Conservation (phyloP, 371 early-diverging fungal species). For the Actinomortierella wolfii region DNA sequence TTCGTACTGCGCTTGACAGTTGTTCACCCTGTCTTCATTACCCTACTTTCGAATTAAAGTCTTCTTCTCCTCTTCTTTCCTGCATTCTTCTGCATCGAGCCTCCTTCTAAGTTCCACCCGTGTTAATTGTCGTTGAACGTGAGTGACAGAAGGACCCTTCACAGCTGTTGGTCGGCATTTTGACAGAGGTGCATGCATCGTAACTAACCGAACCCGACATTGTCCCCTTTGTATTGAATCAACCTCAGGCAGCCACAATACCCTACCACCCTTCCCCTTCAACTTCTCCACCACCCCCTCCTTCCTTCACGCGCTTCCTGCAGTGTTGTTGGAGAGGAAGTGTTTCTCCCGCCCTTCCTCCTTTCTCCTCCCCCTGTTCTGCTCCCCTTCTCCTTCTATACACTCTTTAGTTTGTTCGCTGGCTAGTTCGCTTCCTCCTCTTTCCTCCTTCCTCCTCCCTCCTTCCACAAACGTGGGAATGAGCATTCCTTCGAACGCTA, state of each 20-base stretch:
- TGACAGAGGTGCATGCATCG: too few relatives aligned
- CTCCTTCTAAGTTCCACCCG: too few relatives aligned
- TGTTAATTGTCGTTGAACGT: too few relatives aligned
- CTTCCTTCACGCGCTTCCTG: neutral
- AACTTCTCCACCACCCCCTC: neutral
- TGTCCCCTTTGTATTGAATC: neutral
- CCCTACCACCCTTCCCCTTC: neutral
- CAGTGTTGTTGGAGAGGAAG: neutral
- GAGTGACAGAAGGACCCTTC: too few relatives aligned
- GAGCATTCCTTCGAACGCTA: too few relatives aligned
- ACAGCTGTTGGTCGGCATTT: too few relatives aligned
- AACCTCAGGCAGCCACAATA: neutral
- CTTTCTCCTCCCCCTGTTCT: neutral
- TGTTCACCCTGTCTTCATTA: too few relatives aligned
- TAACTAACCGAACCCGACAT: too few relatives aligned
- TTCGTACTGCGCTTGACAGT: too few relatives aligned
- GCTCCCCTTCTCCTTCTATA: neutral
- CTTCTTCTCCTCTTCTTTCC: too few relatives aligned
- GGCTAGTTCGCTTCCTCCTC: neutral
- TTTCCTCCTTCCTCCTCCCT: neutral
- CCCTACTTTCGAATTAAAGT: too few relatives aligned
- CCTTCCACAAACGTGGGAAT: neutral
- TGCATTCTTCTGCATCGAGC: too few relatives aligned
- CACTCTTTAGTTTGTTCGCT: neutral
- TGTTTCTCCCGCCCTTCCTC: slow-evolving; percentile 7